A percentile compares a stretch with the other conserved stretches of the same genome.
Evolutionary conservation across 257 asterid species (phyloP).

Genomic region (Avicennia marina): DNA sequence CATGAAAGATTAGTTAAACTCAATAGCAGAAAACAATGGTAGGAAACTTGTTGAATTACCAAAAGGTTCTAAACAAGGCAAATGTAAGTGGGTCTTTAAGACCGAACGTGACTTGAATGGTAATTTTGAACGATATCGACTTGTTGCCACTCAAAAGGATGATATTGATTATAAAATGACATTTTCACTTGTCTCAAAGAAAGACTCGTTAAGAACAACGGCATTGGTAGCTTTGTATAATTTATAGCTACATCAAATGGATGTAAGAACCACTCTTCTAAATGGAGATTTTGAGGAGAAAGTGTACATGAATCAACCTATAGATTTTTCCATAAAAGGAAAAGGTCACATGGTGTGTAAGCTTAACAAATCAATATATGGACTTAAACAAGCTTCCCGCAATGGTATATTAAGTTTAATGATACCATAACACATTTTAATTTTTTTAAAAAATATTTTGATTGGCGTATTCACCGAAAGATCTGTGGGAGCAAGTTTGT

Average conservation of each 20-base stretch:
- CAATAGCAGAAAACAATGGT: too few relatives aligned
- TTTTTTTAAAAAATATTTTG: neutral
- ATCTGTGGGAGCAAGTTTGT: neutral
- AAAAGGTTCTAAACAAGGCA: slow-evolving; percentile 25
- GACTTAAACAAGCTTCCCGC: too few relatives aligned
- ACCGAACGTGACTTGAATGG: slow-evolving; percentile 18
- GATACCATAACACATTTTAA: too few relatives aligned
- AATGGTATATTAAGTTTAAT: too few relatives aligned
- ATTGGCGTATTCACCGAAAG: neutral
- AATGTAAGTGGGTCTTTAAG: slow-evolving; percentile 20
- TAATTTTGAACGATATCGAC: too few relatives aligned
- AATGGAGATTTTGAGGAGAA: neutral
- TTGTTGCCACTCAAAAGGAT: neutral
- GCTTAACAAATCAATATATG: too few relatives aligned
- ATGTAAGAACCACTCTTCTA: neutral
- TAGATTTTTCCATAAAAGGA: neutral
- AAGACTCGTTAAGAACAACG: too few relatives aligned
- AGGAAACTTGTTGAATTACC: too few relatives aligned
- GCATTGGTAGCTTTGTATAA: neutral
- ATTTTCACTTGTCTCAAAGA: too few relatives aligned
- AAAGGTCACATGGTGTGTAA: too few relatives aligned
- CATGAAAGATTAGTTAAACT: neutral
- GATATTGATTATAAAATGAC: neutral
- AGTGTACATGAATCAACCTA: neutral
- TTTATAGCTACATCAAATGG: neutral